phyloP scores from a whole-genome alignment of 2,329 filamentous ascomycete genomes.

The Elsinoe arachidis region DNA sequence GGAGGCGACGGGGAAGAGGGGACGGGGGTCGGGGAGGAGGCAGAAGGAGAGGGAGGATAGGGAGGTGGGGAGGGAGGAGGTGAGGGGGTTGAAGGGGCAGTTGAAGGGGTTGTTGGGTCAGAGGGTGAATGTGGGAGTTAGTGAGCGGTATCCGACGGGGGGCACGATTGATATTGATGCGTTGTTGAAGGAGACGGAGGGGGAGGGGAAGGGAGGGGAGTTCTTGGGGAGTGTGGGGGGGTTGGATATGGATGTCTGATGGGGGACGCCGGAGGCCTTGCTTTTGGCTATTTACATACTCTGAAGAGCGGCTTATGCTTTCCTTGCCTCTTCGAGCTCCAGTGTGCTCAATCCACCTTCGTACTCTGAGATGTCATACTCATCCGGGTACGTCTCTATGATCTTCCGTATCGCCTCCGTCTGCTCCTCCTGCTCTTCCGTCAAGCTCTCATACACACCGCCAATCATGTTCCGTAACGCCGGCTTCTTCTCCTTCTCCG shows the following conservation, averaged over 20 bases:
- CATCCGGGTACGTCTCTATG: slow-evolving; percentile 75
- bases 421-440: slow-evolving; percentile 67
- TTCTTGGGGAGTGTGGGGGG: slow-evolving; percentile 53
- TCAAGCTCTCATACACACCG: slow-evolving; percentile 83
- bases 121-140: slow-evolving; percentile 79
- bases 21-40: slow-evolving; percentile 62
- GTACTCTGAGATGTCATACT: slow-evolving; percentile 75
- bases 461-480: slow-evolving; percentile 66
- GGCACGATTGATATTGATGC: slow-evolving; percentile 74
- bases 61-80: slow-evolving; percentile 61
- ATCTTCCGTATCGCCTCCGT: slow-evolving; percentile 68
- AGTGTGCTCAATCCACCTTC: slow-evolving; percentile 64
- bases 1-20: slow-evolving; percentile 46
- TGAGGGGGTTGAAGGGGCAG: slow-evolving; percentile 61
- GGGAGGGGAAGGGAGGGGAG: slow-evolving; percentile 49
- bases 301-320: not conserved
- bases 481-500: slow-evolving; percentile 73
- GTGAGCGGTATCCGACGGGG: slow-evolving; percentile 75
- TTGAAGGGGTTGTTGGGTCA: slow-evolving; percentile 61
- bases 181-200: slow-evolving; percentile 43
- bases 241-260: slow-evolving; percentile 30
- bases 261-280: not conserved
- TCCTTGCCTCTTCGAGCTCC: slow-evolving; percentile 24
- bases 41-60: slow-evolving; percentile 65
- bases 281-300: not conserved